These are phyloP conservation scores for Leccinum incarnatum DNA, from an alignment of 768 basidiomycete species.

Conservation along the genomic window DNA sequence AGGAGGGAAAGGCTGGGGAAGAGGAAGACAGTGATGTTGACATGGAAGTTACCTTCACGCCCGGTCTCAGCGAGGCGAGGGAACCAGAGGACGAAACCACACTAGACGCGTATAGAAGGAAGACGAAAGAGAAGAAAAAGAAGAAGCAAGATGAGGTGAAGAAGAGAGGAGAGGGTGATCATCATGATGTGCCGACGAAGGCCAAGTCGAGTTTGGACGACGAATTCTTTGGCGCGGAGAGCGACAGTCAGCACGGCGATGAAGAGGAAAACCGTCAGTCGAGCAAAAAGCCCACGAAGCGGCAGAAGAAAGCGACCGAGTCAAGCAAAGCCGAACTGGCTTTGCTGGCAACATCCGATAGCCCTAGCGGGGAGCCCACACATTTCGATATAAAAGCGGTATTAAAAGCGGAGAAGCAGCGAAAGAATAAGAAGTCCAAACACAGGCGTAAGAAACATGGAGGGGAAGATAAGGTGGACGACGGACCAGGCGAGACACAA, in stretches of 20 bases:
- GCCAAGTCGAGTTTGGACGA: constrained; percentile 41
- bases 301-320: constrained; percentile 17
- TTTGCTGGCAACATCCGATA: constrained; percentile 56
- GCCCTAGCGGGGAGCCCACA: constrained; percentile 51
- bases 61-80: constrained; percentile 64
- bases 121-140: constrained; percentile 86
- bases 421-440: constrained; percentile 42
- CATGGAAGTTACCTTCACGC: constrained; percentile 95
- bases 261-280: constrained; percentile 23
- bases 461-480: constrained; percentile 35
- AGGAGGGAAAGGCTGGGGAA: constrained; percentile 1
- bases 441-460: constrained; percentile 21
- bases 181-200: constrained; percentile 19
- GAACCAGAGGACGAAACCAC: constrained; percentile 75
- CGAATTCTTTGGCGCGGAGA: constrained; percentile 69
- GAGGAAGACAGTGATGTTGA: constrained; percentile 54
- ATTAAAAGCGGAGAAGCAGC: constrained; percentile 77
- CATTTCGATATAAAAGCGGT: constrained; percentile 93
- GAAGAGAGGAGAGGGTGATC: constrained; percentile 32
- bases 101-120: constrained; percentile 83
- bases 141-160: constrained; percentile 69
- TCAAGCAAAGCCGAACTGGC: constrained; percentile 56
- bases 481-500: constrained; percentile 64
- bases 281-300: constrained; percentile 22
- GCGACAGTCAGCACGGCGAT: constrained; percentile 26